Evolutionary conservation across 805 yeast species (phyloP).

Genomic region (Saturnispora ahearnii): DNA sequence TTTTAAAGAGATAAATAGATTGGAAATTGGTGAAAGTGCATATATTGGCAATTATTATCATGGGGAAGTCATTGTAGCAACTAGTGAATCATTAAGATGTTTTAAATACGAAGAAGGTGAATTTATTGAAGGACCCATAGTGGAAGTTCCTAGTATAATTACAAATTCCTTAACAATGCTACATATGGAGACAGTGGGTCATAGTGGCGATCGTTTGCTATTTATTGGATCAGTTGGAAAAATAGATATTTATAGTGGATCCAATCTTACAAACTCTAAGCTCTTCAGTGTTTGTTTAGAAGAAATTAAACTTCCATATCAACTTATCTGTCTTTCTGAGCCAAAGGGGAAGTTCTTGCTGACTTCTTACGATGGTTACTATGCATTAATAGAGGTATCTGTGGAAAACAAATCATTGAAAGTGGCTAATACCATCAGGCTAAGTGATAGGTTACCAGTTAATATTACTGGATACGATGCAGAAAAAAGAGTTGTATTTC

Average conservation of each 20-base stretch:
- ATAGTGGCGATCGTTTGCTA: neutral
- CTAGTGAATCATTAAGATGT: neutral
- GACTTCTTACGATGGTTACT: slow-evolving; percentile 21
- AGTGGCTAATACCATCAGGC: neutral
- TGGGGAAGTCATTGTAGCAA: neutral
- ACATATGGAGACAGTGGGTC: neutral
- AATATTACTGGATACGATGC: slow-evolving; percentile 11
- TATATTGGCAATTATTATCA: neutral
- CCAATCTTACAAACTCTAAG: neutral
- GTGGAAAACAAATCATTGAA: neutral
- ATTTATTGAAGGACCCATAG: neutral
- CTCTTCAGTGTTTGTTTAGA: neutral
- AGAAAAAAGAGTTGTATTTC: slow-evolving; percentile 8
- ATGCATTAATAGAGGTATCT: neutral
- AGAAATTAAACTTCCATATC: neutral
- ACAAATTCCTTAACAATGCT: neutral
- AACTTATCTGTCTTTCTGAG: neutral
- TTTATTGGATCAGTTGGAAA: slow-evolving; percentile 2
- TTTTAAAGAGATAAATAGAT: neutral
- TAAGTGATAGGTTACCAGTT: slow-evolving; percentile 17
- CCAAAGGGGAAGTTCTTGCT: slow-evolving; percentile 8
- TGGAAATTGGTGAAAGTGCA: neutral
- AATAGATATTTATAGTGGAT: neutral
- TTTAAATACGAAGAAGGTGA: neutral
- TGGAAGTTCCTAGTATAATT: too few species aligned